Evolutionary conservation across 2,329 filamentous ascomycete genomes (phyloP).

Genomic region (Geosmithia putterillii): DNA sequence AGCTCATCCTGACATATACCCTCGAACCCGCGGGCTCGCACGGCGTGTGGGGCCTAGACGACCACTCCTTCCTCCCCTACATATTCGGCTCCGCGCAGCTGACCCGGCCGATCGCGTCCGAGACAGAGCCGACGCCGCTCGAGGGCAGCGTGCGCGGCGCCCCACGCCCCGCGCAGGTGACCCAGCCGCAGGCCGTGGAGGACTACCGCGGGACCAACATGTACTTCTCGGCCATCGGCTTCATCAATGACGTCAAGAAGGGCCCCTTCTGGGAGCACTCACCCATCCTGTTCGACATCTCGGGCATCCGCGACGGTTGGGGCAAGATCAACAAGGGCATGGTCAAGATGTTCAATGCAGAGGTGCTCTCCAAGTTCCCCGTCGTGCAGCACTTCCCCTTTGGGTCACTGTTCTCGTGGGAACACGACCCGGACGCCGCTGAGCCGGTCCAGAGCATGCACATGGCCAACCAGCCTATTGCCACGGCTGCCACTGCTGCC

Average conservation of each 20-base stretch:
- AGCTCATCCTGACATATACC: conserved; percentile 79
- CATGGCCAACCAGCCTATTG: conserved; percentile 38
- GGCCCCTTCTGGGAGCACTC: conserved; percentile 97
- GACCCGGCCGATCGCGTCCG: conserved; percentile 54
- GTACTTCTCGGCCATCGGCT: conserved; percentile 92
- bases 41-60: conserved; percentile 97
- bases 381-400: conserved; percentile 96
- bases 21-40: conserved; percentile 93
- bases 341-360: conserved; percentile 98
- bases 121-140: conserved; percentile 47
- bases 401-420: conserved; percentile 70
- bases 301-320: conserved; percentile 86
- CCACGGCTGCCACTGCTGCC: neutral
- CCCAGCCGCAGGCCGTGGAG: conserved; percentile 51
- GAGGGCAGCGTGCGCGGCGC: conserved; percentile 67
- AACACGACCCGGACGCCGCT: conserved; percentile 49
- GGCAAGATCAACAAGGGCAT: conserved; percentile 99
- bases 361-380: conserved; percentile 92
- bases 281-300: conserved; percentile 88
- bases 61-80: conserved; percentile 89
- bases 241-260: conserved; percentile 94
- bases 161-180: conserved; percentile 60
- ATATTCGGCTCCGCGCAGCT: conserved; percentile 91
- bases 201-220: conserved; percentile 57
- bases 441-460: conserved; percentile 39